Conservation (phyloP, 2,329 filamentous ascomycete genomes). For the Geoglossum cookeanum region DNA sequence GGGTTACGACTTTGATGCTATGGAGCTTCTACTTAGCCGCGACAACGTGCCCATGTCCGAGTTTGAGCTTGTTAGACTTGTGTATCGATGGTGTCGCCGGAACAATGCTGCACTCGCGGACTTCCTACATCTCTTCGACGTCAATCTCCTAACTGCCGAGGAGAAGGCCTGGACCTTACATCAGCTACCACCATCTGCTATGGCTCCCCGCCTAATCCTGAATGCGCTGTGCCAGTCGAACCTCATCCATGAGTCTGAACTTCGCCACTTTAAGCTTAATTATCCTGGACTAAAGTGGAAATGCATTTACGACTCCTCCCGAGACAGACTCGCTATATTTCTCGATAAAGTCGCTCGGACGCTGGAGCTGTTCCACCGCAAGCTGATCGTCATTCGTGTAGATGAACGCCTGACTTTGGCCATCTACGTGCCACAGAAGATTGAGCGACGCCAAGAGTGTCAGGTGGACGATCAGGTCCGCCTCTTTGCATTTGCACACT, state of each 20-base stretch:
- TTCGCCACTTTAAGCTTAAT: slow-evolving; percentile 17
- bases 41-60: slow-evolving; percentile 21
- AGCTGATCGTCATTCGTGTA: slow-evolving; percentile 20
- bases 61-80: slow-evolving; percentile 20
- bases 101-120: slow-evolving; percentile 14
- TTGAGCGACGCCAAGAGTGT: slow-evolving; percentile 17
- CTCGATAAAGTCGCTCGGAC: slow-evolving; percentile 15
- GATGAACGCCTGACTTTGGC: slow-evolving; percentile 22
- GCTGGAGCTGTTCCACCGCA: slow-evolving; percentile 22
- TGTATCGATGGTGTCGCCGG: slow-evolving; percentile 18
- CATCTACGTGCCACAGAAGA: slow-evolving; percentile 22
- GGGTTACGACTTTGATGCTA: slow-evolving; percentile 13
- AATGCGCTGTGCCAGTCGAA: slow-evolving; percentile 22
- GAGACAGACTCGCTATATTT: slow-evolving; percentile 20
- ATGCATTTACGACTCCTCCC: slow-evolving; percentile 17
- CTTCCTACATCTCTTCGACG: slow-evolving; percentile 17
- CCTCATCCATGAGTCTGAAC: slow-evolving; percentile 16
- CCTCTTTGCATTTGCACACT: slow-evolving; percentile 22
- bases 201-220: slow-evolving; percentile 15
- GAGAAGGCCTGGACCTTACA: slow-evolving; percentile 21
- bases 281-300: slow-evolving; percentile 22
- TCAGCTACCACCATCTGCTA: slow-evolving; percentile 15
- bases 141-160: slow-evolving; percentile 17
- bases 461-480: slow-evolving; percentile 19
- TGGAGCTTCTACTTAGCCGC: slow-evolving; percentile 18